Evolutionary conservation across 441 rosid genomes (phyloP), one percentile per base, ranked within the genome.

Genomic region (Gossypium trilobum): DNA sequence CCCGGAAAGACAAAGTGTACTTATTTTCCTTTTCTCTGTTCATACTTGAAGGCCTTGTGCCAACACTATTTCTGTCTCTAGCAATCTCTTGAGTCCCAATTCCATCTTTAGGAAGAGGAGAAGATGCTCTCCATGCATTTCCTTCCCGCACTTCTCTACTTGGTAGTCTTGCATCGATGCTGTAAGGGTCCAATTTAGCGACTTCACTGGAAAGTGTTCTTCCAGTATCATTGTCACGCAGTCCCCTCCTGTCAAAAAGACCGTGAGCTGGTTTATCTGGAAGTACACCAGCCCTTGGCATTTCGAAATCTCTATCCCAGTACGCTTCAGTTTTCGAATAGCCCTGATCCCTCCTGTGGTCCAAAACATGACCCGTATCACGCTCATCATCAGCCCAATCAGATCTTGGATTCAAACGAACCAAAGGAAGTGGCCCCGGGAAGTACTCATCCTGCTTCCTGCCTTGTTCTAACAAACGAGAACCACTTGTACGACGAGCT

Each of bases 311-410:
- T 63, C 82, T 82, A 48, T 93, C 95, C 95, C 95, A 86, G 62
- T 72, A 87, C 68, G 85, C 83, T 69, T 89, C 99, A 65, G 63
- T 79, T 74, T 82, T 90, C 5, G 88, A 75, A 78, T 82, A 87
- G 8, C 88, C 89, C 73, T 80, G 74, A 71, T 87, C 95, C 67
- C 87, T 93, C 71, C 85, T 87, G 36, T 86, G 77, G 55, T 86
- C 89, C 46, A 77, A 73, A 76, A 90, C 86, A 76, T 80, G 88
- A 77, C 97, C 82, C 14, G 95, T 92, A 73, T 94, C 99, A 75
- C 97, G 97, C 80, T 94, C 99, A 82, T 94, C 99, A 83, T 94
- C 99, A 67, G 93, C 95, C 97, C 99, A 94, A 79, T 94, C 99
- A 75, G 95, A 94, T 67, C 99, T 86, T 25, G 95, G 97, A 36